A percentile compares a stretch with the other conserved stretches of the same genome.
Evolutionary conservation across 176 grass and related monocot genomes (phyloP).

Genomic region (Coix lacrymajobi): DNA sequence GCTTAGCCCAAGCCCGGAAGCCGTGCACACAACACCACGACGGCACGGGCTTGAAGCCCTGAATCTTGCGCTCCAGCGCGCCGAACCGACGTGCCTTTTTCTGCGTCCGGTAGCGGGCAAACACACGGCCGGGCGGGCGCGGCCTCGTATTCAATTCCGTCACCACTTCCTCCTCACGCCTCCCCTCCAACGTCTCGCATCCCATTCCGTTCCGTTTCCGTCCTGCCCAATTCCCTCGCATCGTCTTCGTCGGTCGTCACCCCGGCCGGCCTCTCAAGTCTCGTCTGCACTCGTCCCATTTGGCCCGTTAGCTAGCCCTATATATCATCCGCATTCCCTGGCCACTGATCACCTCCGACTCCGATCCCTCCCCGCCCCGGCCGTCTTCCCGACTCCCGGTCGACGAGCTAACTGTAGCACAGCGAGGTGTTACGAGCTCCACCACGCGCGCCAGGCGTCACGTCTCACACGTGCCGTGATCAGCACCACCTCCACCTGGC

Average conservation of each 20-base stretch:
- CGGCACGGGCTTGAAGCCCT: neutral
- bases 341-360: too few relatives aligned
- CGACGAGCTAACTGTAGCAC: neutral
- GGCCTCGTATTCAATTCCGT: slow-evolving; percentile 77
- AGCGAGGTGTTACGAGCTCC: neutral
- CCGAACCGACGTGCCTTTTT: neutral
- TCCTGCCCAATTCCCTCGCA: neutral
- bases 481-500: too few relatives aligned
- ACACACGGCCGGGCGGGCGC: slow-evolving; percentile 17
- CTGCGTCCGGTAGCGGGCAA: neutral
- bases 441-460: neutral
- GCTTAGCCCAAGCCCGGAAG: neutral
- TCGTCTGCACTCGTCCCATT: too few relatives aligned
- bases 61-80: neutral
- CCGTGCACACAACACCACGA: slow-evolving; percentile 29
- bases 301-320: too few relatives aligned
- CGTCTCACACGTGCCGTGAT: neutral
- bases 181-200: slow-evolving; percentile 51
- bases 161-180: slow-evolving; percentile 51
- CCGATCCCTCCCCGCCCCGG: neutral
- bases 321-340: slow-evolving; percentile 6
- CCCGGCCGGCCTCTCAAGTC: neutral
- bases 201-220: neutral
- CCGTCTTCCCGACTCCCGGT: slow-evolving; percentile 4
- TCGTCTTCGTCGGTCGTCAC: neutral